phyloP scores from a whole-genome alignment of 148 eudicot species.

The Amaranthus palmeri region DNA sequence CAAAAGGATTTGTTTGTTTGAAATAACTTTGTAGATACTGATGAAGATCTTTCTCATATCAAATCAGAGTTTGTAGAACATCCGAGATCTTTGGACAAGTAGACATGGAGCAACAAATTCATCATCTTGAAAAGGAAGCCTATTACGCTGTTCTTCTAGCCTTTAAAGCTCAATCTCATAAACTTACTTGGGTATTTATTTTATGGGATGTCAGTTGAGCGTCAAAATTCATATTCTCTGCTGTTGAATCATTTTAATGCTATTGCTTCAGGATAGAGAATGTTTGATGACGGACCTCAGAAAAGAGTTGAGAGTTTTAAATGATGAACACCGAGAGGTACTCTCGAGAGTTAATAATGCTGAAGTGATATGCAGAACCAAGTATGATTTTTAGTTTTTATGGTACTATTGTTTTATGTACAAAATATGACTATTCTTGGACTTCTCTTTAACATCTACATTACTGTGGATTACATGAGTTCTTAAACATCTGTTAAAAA shows the following conservation, averaged over 20 bases:
- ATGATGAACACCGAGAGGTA: constrained; percentile 93
- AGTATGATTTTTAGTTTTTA: constrained; percentile 27
- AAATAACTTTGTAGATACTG: constrained; percentile 35
- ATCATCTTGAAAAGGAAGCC: constrained; percentile 88
- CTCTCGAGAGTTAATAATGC: constrained; percentile 70
- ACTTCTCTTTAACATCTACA: not conserved
- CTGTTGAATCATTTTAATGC: constrained; percentile 19
- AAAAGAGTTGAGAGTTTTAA: constrained; percentile 91
- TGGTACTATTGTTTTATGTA: not conserved
- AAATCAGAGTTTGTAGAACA: constrained; percentile 36
- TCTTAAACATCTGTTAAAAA: not conserved
- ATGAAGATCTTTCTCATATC: constrained; percentile 47
- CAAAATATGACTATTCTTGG: not conserved
- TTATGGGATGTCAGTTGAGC: constrained; percentile 1
- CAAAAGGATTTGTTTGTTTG: not conserved
- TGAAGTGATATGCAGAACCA: constrained; percentile 63
- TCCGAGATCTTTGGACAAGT: constrained; percentile 35
- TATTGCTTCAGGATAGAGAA: constrained; percentile 70
- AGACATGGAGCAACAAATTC: constrained; percentile 86
- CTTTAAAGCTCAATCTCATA: constrained; percentile 94
- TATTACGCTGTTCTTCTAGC: constrained; percentile 83
- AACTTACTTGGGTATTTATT: constrained; percentile 80
- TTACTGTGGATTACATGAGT: too few relatives aligned
- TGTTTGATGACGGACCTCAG: constrained; percentile 85
- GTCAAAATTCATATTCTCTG: constrained; percentile 16